Evolutionary conservation across 2,329 filamentous ascomycete species (phyloP), one percentile per base, ranked within the genome.

Genomic region (Ascochyta lentis): DNA sequence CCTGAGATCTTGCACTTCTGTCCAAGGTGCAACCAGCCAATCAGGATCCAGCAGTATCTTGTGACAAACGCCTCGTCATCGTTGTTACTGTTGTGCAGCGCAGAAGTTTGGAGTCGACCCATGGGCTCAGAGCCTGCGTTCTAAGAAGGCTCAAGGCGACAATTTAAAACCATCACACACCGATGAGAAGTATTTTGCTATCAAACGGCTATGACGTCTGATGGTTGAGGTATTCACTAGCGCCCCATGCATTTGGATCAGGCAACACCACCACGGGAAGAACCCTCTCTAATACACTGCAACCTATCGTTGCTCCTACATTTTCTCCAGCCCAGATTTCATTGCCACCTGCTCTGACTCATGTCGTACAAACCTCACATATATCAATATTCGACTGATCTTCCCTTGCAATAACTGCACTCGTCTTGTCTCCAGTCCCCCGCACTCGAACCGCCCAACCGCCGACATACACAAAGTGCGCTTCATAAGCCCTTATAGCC

Each of bases 391-490:
- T 69, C 66, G 15, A 67, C 66, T 52, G 64, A 69, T 44, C 72
- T 73, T 35, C 71, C 71, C 51, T 58, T 73, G 55, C 68, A 73
- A 70, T 74, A 74, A 64, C 57, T 69, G 56, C 60, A 33, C 43
- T 31, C 23, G 35, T 37, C 45, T 54, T 58, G 52, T 40, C 56
- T 54, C 55, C 46, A 50, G 42, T 47, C 50, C 69, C 69, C 68
- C 71, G 64, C 67, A 66, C 55, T 63, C 56, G 41, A 42, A 53
- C 53, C 63, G 56, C 56, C 62, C 53, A 56, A 45, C 47, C 47
- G 16, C 45, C 41, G 39, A 33, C 53, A 8, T 27, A 38, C 27
- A 39, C 41, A 40, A 10, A 45, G 54, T 44, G 43, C 44, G 52
- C 26, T 27, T 26, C 41, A 48, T 6, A 16, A 45, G 35, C 24